A percentile compares a stretch with the other conserved stretches of the same genome.
Evolutionary conservation across 441 rosid genomes (phyloP).

Genomic region (Syzygium syzygioides): DNA sequence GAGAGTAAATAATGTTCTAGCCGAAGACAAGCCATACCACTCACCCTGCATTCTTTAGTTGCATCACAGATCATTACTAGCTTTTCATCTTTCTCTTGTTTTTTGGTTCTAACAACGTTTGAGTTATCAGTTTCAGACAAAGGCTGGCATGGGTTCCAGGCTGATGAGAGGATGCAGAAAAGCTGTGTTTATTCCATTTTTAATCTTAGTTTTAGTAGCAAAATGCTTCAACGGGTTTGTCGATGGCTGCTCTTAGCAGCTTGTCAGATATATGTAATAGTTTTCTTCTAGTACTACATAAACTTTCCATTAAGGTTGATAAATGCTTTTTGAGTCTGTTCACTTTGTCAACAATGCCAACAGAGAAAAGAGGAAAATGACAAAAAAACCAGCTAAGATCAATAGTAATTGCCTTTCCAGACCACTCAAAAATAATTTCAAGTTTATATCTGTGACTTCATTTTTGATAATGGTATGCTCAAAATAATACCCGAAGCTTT

Average conservation of each 20-base stretch:
- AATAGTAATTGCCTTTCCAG: not conserved
- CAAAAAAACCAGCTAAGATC: not conserved
- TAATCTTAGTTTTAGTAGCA: not conserved
- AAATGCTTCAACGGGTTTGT: not conserved
- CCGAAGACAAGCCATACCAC: not conserved
- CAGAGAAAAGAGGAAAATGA: not conserved
- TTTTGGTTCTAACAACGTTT: not conserved
- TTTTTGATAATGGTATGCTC: not conserved
- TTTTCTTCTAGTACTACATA: not conserved
- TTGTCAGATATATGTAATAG: not conserved
- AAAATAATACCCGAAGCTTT: not conserved
- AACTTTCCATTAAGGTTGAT: not conserved
- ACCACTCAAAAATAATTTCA: not conserved
- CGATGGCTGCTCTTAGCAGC: not conserved
- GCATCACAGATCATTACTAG: not conserved
- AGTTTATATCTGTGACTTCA: not conserved
- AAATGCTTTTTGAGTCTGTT: not conserved
- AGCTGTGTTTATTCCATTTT: not conserved
- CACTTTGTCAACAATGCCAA: not conserved
- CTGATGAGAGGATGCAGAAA: not conserved
- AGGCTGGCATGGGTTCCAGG: not conserved
- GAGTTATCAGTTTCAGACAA: not conserved
- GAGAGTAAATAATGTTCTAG: constrained; percentile 5
- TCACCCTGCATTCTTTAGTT: not conserved
- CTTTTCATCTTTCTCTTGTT: not conserved